phyloP scores from a whole-genome alignment of 305 asterid genomes.

The Solanum chacoense region DNA sequence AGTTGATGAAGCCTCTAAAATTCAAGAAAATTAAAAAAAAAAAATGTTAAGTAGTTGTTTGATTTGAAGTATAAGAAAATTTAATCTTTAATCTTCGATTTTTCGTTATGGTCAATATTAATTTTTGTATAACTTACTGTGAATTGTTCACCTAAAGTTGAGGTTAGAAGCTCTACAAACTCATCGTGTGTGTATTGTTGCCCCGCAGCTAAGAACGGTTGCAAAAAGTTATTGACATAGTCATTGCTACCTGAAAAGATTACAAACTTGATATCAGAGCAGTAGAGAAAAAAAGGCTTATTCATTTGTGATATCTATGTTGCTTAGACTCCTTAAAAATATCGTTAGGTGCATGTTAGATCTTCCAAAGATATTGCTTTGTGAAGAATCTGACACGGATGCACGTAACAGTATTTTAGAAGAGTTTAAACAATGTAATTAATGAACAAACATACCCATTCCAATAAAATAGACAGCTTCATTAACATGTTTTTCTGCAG shows the following conservation, averaged over 20 bases:
- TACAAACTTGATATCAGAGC: neutral
- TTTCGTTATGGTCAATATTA: no score
- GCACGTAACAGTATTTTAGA: neutral
- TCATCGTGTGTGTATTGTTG: slow-evolving; percentile 64
- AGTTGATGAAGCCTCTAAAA: slow-evolving; percentile 50
- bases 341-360: neutral
- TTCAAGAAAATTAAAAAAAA: neutral
- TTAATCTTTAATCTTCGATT: no score
- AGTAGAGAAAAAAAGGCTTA: neutral
- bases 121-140: slow-evolving; percentile 30
- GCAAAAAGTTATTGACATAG: slow-evolving; percentile 69
- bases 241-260: slow-evolving; percentile 65
- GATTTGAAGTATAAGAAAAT: neutral
- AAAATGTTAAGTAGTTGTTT: neutral
- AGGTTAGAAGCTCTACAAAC: slow-evolving; percentile 38
- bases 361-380: accelerated
- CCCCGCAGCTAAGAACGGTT: slow-evolving; percentile 54
- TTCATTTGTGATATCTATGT: neutral
- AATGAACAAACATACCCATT: slow-evolving; percentile 26
- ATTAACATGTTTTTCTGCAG: slow-evolving; percentile 44
- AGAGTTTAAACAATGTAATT: neutral
- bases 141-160: slow-evolving; percentile 52
- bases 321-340: neutral
- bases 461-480: slow-evolving; percentile 58
- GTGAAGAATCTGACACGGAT: accelerated